Conservation (phyloP, 2,329 filamentous ascomycete genomes). For the Mariannaea sp. region DNA sequence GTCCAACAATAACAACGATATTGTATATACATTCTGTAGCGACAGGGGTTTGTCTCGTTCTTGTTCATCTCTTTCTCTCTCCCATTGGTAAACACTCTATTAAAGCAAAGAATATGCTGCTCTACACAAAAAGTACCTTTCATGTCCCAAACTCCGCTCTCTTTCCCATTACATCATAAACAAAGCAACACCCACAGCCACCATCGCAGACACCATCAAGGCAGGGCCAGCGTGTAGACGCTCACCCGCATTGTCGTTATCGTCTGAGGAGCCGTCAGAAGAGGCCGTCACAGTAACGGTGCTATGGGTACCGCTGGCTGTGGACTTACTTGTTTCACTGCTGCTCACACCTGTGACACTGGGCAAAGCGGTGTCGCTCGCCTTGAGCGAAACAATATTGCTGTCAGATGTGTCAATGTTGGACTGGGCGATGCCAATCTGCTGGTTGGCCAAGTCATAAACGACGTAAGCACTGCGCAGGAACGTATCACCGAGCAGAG, state of each 20-base stretch:
- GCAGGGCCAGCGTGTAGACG: slow-evolving; percentile 24
- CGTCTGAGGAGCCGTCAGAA: slow-evolving; percentile 29
- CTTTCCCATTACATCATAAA: slow-evolving; percentile 14
- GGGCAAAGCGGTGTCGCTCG: slow-evolving; percentile 47
- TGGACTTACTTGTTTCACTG: slow-evolving; percentile 42
- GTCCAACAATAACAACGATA: too few species aligned
- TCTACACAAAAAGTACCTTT: too few species aligned
- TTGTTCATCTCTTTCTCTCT: too few species aligned
- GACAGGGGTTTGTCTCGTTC: background rate
- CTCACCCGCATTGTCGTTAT: slow-evolving; percentile 30
- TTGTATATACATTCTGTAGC: too few species aligned
- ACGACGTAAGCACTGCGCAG: slow-evolving; percentile 62
- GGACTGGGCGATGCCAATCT: slow-evolving; percentile 58
- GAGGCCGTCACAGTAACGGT: slow-evolving; percentile 20
- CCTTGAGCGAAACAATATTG: slow-evolving; percentile 52
- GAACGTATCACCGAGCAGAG: slow-evolving; percentile 63
- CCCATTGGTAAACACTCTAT: too few species aligned
- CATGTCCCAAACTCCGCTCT: background rate
- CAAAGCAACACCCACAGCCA: slow-evolving; percentile 26
- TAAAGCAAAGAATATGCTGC: too few species aligned
- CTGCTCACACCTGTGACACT: slow-evolving; percentile 50
- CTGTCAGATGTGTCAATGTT: slow-evolving; percentile 53
- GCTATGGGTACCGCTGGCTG: slow-evolving; percentile 11
- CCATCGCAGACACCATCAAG: slow-evolving; percentile 22
- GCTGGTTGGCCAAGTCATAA: slow-evolving; percentile 56